Conservation (phyloP, 305 asterid genomes). For the Fraxinus greggii region DNA sequence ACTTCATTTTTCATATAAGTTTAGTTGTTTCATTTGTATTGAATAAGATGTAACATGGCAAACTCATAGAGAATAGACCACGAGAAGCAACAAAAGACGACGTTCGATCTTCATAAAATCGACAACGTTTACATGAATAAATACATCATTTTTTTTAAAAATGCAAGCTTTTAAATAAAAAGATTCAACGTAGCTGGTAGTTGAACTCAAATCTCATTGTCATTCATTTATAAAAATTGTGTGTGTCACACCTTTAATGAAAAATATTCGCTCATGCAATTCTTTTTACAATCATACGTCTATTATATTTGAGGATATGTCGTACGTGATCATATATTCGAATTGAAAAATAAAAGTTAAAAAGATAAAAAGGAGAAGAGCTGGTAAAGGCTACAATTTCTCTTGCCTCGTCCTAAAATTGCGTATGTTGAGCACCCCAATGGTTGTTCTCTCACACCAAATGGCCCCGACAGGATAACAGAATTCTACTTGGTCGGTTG, state of each 20-base stretch:
- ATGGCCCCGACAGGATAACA: not conserved
- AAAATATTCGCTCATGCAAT: not conserved
- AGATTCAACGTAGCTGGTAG: not conserved
- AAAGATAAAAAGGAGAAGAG: too few relatives aligned
- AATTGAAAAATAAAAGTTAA: too few relatives aligned
- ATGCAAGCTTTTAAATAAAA: not conserved
- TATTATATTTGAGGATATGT: too few relatives aligned
- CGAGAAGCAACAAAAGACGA: not conserved
- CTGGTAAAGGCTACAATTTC: not conserved
- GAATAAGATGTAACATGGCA: too few relatives aligned
- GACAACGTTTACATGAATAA: too few relatives aligned
- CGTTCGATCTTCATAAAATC: not conserved
- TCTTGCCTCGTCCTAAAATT: not conserved
- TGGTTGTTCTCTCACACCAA: not conserved
- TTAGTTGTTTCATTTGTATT: too few relatives aligned
- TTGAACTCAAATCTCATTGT: not conserved
- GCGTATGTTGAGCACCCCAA: not conserved
- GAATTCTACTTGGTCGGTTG: not conserved
- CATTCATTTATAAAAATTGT: too few relatives aligned
- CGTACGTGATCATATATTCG: not conserved
- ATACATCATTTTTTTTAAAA: too few relatives aligned
- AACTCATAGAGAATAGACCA: not conserved
- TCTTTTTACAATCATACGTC: not conserved
- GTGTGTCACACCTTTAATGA: not conserved
- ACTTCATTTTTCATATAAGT: too few relatives aligned